Conservation (phyloP, 441 rosid genomes). For the Metrosideros polymorpha region DNA sequence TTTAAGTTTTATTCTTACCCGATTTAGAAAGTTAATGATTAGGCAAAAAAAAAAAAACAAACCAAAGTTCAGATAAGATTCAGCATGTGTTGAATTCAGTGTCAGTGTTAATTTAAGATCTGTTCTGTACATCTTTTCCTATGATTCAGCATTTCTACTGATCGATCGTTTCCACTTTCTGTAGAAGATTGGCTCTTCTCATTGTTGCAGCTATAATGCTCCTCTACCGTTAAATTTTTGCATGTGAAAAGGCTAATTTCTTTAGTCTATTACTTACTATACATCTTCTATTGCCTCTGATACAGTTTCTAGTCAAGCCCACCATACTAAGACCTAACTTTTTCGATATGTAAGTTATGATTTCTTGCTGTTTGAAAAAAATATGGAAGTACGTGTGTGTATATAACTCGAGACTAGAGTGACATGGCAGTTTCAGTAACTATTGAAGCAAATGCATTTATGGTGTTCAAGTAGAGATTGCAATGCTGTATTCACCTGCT, state of each 20-base stretch:
- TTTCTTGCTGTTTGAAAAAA: too few species aligned
- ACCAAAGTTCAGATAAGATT: constrained; percentile 26
- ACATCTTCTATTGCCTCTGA: not conserved
- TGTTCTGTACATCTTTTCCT: not conserved
- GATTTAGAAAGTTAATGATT: not conserved
- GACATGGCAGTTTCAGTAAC: not conserved
- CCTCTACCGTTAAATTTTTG: not conserved
- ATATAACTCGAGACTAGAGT: not conserved
- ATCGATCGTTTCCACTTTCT: not conserved
- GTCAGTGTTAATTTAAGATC: constrained; percentile 16
- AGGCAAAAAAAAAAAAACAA: constrained; percentile 1
- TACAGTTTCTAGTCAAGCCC: not conserved
- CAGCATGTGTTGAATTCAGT: constrained; percentile 22
- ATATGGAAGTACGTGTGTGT: too few species aligned
- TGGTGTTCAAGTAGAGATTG: not conserved
- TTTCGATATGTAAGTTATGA: not conserved
- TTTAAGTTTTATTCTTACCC: not conserved
- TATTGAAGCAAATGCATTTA: not conserved
- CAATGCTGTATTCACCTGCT: not conserved
- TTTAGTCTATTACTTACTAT: not conserved
- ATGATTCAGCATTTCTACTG: not conserved
- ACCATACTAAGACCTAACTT: not conserved
- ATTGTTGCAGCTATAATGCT: constrained; percentile 47
- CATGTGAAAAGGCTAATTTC: not conserved
- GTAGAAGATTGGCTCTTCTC: constrained; percentile 43